Evolutionary conservation across 768 basidiomycete genomes (phyloP).

Genomic region (Boletus eberwhitei): DNA sequence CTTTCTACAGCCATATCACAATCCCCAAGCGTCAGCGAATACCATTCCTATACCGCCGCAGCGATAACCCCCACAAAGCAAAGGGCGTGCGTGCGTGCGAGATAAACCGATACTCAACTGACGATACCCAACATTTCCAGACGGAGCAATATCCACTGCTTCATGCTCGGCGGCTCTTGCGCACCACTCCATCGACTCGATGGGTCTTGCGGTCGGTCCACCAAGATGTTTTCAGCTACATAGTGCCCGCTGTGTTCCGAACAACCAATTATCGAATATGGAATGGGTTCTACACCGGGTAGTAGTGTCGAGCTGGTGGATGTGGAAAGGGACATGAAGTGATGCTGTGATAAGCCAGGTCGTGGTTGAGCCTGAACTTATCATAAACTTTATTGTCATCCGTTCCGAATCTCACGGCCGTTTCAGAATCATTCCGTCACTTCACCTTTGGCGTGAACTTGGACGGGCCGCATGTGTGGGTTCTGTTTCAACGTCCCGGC

Average conservation of each 20-base stretch:
- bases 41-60: not conserved
- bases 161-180: slow-evolving; percentile 49
- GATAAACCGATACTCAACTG: slow-evolving; percentile 46
- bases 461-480: not conserved
- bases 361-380: not conserved
- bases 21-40: slow-evolving; percentile 7
- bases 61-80: not conserved
- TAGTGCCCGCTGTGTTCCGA: slow-evolving; percentile 74
- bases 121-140: slow-evolving; percentile 59
- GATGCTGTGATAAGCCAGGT: not conserved
- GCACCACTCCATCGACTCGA: slow-evolving; percentile 76
- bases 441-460: not conserved
- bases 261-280: slow-evolving; percentile 55
- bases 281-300: slow-evolving; percentile 23
- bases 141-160: slow-evolving; percentile 70
- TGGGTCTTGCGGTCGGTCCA: slow-evolving; percentile 60
- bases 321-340: slow-evolving; percentile 8
- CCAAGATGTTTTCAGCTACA: slow-evolving; percentile 63
- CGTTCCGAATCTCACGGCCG: not conserved
- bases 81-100: not conserved
- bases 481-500: too few relatives aligned
- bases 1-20: slow-evolving; percentile 42
- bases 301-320: slow-evolving; percentile 1
- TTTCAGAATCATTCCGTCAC: not conserved
- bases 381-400: not conserved